phyloP scores from a whole-genome alignment of 2,329 filamentous ascomycete genomes.

The Didymella arachidicola region DNA sequence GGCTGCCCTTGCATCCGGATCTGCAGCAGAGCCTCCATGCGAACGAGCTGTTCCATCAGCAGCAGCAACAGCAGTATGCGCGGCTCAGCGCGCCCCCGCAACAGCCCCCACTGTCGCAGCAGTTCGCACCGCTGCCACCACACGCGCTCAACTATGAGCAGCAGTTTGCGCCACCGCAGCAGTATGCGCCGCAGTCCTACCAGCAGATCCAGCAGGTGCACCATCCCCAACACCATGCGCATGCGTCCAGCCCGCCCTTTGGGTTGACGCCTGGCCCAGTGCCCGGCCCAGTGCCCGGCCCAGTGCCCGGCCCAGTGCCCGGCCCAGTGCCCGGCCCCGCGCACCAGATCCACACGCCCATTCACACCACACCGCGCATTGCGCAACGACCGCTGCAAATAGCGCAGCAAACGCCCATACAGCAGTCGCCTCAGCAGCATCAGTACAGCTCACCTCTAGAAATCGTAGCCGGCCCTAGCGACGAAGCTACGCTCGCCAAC shows the following conservation, averaged over 20 bases:
- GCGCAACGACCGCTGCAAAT: slow-evolving; percentile 28
- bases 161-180: slow-evolving; percentile 30
- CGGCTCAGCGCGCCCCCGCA: slow-evolving; percentile 30
- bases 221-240: slow-evolving; percentile 14
- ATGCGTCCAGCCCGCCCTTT: slow-evolving; percentile 37
- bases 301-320: slow-evolving; percentile 26
- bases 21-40: slow-evolving; percentile 52
- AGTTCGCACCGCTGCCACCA: slow-evolving; percentile 16
- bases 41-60: slow-evolving; percentile 37
- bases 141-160: slow-evolving; percentile 49
- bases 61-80: slow-evolving; percentile 25
- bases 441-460: slow-evolving; percentile 17
- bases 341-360: no score
- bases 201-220: slow-evolving; percentile 16
- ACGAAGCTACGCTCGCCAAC: slow-evolving; percentile 53
- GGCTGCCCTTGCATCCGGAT: slow-evolving; percentile 33
- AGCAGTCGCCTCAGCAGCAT: slow-evolving; percentile 18
- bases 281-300: slow-evolving; percentile 26
- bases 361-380: slow-evolving; percentile 26
- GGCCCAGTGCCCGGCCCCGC: slow-evolving; percentile 22
- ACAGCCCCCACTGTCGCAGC: slow-evolving; percentile 5
- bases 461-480: not conserved
- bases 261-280: slow-evolving; percentile 28
- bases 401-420: slow-evolving; percentile 19
- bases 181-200: slow-evolving; percentile 30